These are phyloP conservation scores for Hypoxylon trugodes DNA, from an alignment of 495 filamentous ascomycete species.

Conservation along the genomic window DNA sequence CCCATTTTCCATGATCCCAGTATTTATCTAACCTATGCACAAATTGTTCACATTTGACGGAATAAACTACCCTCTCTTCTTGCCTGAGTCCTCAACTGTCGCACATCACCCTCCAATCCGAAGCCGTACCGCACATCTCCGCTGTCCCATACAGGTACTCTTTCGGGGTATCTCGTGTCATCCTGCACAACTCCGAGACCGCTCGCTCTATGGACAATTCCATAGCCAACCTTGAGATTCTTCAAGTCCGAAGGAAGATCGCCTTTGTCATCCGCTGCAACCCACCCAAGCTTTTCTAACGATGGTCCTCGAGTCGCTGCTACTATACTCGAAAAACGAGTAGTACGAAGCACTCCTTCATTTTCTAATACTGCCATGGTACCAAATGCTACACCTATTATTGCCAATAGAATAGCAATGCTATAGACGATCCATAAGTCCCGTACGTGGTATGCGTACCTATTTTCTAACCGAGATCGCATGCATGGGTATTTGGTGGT, in stretches of 20 bases:
- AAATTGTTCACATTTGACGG: conserved; percentile 41
- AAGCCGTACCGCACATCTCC: conserved; percentile 45
- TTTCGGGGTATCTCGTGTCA: conserved; percentile 18
- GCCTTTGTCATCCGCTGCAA: conserved; percentile 10
- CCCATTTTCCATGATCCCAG: neutral
- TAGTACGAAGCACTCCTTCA: conserved; percentile 44
- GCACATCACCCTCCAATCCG: conserved; percentile 48
- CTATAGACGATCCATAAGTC: conserved; percentile 53
- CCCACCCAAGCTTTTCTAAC: conserved; percentile 44
- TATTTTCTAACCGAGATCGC: conserved; percentile 39
- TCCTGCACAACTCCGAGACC: conserved; percentile 15
- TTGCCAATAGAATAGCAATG: conserved; percentile 42
- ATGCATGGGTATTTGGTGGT: conserved; percentile 43
- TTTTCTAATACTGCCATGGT: conserved; percentile 44
- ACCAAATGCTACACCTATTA: conserved; percentile 36
- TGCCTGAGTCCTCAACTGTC: conserved; percentile 28
- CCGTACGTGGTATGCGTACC: conserved; percentile 44
- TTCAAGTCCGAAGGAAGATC: conserved; percentile 30
- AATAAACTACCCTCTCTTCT: conserved; percentile 26
- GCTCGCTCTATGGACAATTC: conserved; percentile 33
- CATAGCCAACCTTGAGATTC: conserved; percentile 44
- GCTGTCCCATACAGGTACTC: conserved; percentile 17
- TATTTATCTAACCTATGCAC: neutral
- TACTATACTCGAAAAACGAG: conserved; percentile 48
- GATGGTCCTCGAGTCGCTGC: conserved; percentile 49